Base-by-base conservation (phyloP, 345 rosid genomes). In the Eucalyptus erythrocorys region DNA sequence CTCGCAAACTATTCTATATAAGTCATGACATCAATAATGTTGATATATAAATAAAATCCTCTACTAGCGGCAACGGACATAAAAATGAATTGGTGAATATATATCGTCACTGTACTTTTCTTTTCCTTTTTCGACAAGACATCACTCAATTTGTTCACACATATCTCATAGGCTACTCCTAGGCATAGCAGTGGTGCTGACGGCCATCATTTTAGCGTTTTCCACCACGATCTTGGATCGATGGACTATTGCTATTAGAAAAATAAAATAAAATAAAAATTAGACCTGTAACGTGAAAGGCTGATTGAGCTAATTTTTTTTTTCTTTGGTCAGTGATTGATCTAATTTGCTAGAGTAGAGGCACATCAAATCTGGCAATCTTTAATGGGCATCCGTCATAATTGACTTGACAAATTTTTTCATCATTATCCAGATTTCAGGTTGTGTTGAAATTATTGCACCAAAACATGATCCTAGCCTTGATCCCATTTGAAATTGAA, bases 21-120 rank as follows among this genome's bases (percentile, higher is more conserved):
- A 68, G 80, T 34, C 22, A 37, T 16, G 24, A 16, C 42, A 68
- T 68, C 42, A 34, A 68, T 68, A 68, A 68, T 32, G 6, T 68
- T 16, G 10, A 6, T 32, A 16, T 32, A 34, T 68, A 32, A 68
- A 19, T 42, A 43, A 68, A 16, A 17, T 68, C 80, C 24, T 17
- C 24, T 3, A 32, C 6, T 11, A 2, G 6, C 7, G 10, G 7
- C 45, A 10, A 68, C 0, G 22, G 43, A 34, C 1, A 2, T 17
- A 51, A 21, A 34, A 37, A 34, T 22, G 26, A 51, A 51, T 71
- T 4, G 13, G 40, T 10, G 26, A 68, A 68, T 19, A 14, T 37
- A 37, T 21, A 37, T 4, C 13, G 4, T 71, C 14, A 8, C 40
- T 37, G 14, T 3, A 37, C 19, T 19, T 14, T 71, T 71, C 26